Evolutionary conservation across 2,329 filamentous ascomycete species (phyloP).

Genomic region (Apiospora aurea): DNA sequence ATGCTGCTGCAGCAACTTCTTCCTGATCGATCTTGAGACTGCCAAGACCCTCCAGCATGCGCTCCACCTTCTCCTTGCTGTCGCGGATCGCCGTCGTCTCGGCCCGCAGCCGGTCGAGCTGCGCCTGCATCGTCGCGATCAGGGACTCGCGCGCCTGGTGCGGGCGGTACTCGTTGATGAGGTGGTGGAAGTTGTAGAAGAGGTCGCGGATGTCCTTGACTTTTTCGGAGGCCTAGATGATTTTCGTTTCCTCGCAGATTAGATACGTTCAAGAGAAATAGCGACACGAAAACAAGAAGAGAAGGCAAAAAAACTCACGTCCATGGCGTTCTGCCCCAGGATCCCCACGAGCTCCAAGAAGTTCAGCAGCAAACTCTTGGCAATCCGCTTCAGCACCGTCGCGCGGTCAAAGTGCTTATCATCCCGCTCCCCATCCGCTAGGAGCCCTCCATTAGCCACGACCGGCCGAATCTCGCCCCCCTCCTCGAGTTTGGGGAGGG

Average conservation of each 20-base stretch:
- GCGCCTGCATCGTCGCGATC: constrained; percentile 86
- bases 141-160: constrained; percentile 91
- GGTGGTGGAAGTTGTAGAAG: constrained; percentile 89
- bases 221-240: constrained; percentile 69
- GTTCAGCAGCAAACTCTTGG: constrained; percentile 85
- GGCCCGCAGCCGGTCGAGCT: constrained; percentile 73
- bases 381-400: constrained; percentile 75
- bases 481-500: constrained; percentile 71
- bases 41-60: constrained; percentile 73
- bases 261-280: not conserved
- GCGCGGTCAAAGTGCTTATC: constrained; percentile 67
- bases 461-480: constrained; percentile 73
- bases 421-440: constrained; percentile 59
- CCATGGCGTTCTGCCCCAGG: constrained; percentile 69
- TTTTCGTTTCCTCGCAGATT: not conserved
- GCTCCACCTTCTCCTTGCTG: constrained; percentile 75
- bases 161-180: constrained; percentile 92
- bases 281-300: constrained; percentile 8
- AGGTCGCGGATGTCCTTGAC: constrained; percentile 80
- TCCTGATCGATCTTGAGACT: constrained; percentile 51
- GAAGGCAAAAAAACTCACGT: constrained; percentile 43
- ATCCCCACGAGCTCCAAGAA: constrained; percentile 85
- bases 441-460: constrained; percentile 49
- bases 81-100: constrained; percentile 76
- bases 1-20: not conserved